Evolutionary conservation across 2,329 filamentous ascomycete genomes (phyloP), one percentile per base, ranked within the genome.

Genomic region (Trichoderma semiorbis): DNA sequence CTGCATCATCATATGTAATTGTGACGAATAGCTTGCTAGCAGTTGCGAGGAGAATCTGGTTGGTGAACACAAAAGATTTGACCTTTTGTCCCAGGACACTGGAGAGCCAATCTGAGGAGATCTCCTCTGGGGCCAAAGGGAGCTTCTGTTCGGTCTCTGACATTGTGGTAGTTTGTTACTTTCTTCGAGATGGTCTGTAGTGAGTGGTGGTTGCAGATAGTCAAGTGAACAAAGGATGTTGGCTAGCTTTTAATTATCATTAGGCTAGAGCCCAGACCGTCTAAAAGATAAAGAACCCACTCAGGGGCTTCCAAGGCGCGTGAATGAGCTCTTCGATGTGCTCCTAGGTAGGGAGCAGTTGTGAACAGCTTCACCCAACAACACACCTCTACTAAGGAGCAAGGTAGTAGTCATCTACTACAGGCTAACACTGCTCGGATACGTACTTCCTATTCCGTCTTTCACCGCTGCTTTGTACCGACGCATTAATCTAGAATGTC

Each of bases 21-120:
- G 62, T 65, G 21, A 53, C 26, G 28, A 65, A 65, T 34, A 65
- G 43, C 28, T 65, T 65, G n/a, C 62, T 65, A 65, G 62, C 62
- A 18, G 62, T 65, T 36, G 63, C 47, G 14, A 66, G 63, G 21
- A 66, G 63, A n/a, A 66, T 66, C 18, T 57, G 30, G 7, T 55
- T 28, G 63, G 30, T 66, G 32, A 39, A 66, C 28, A 5, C 16
- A 26, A 66, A 66, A 14, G 63, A 50, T 16, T 57, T 66, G 30
- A 66, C 43, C 36, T 55, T 66, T 6, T 66, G 63, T 10, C 63
- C 63, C 11, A 66, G 30, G 0, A 55, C 30, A 24, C 14, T 36
- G 3, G 63, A 66, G 14, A 66, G 63, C 63, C 63, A 66, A 16
- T 66, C 47, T n/a, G 47, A 39, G 3, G 21, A 55, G 21, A 66